Percentiles rank a stretch among this genome's conserved stretches.
These are phyloP conservation scores for Yarrowia sp. DNA, from an alignment of 805 yeast genomes.

Conservation along the genomic window DNA sequence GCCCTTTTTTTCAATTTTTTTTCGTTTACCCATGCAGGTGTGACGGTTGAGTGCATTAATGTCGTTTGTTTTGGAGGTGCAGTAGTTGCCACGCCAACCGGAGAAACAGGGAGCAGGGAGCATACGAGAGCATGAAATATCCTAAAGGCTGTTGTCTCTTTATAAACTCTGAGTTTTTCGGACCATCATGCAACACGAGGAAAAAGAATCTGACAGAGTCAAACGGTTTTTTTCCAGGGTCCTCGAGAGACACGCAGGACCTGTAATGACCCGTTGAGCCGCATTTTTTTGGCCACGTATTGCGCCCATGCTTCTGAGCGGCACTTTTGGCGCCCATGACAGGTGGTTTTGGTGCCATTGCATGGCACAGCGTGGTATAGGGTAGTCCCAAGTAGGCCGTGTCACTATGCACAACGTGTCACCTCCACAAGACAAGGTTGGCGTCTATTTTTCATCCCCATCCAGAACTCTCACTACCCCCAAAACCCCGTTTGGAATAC, in stretches of 20 bases:
- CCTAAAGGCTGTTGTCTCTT: no score
- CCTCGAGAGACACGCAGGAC: no score
- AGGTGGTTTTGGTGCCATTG: neutral
- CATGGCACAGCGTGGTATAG: neutral
- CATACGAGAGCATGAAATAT: neutral
- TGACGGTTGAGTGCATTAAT: neutral
- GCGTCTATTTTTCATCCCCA: conserved; percentile 13
- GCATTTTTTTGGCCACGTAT: neutral
- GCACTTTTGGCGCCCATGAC: neutral
- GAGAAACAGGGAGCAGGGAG: neutral
- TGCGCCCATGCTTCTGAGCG: neutral
- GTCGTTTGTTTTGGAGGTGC: neutral
- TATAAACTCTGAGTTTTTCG: conserved; percentile 1
- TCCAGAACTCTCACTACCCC: conserved; percentile 19
- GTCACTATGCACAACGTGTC: conserved; percentile 24
- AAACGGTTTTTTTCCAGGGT: no score
- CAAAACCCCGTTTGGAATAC: conserved; percentile 25
- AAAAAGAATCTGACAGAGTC: neutral
- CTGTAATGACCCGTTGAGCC: no score
- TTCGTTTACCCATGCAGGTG: neutral
- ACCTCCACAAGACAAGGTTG: conserved; percentile 20
- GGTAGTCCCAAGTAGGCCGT: neutral
- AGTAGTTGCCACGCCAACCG: neutral
- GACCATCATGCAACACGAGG: conserved; percentile 7
- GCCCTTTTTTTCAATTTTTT: conserved; percentile 32